Base-by-base conservation (phyloP, 257 asterid species). In the Nicotiana paniculata region DNA sequence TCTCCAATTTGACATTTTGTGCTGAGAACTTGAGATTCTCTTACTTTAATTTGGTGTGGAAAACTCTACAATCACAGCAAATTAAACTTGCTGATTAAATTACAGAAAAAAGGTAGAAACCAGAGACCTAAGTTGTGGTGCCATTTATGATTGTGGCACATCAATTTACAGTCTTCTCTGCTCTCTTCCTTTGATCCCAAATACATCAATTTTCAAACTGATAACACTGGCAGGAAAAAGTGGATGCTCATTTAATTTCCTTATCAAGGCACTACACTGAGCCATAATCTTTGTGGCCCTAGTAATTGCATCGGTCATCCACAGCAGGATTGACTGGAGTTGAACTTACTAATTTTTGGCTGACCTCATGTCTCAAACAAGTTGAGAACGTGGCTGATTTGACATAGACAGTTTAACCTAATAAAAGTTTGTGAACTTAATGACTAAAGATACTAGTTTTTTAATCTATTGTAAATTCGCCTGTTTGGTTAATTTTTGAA, bases 271-370 rank as follows among this genome's bases (percentile, higher is more conserved):
- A 82, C 95, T 93, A 91, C 98, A 94, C 21, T 96, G 98, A 9
- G 98, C 98, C 99, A 94, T 96, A 84, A 94, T 91, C 96, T 94
- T 96, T n/a, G 98, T 92, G 26, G 99, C 99, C 88, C 98, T 88
- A 4, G 98, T 93, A 64, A 96, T 94, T 2, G 99, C 32, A 82
- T 96, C 98, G 0, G 99, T 96, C 99, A 93, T 89, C 91, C 15
- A 94, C 89, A 1, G 86, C 92, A 30, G 87, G 48, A 75, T 78
- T 91, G 77, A 96, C 93, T 7, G 98, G 95, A n/a, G 91, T 76
- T 32, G 84, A 76, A 48, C 88, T 91, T 59, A 86, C 66, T 21
- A 21, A 21, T 88, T 89, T 86, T 88, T 84, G 91, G 83, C 70
- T 90, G 33, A 83, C 84, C 64, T 91, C 93, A 0, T 97, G 97